Evolutionary conservation across 345 rosid species (phyloP), one percentile per base, ranked within the genome.

Genomic region (Adansonia digitata): DNA sequence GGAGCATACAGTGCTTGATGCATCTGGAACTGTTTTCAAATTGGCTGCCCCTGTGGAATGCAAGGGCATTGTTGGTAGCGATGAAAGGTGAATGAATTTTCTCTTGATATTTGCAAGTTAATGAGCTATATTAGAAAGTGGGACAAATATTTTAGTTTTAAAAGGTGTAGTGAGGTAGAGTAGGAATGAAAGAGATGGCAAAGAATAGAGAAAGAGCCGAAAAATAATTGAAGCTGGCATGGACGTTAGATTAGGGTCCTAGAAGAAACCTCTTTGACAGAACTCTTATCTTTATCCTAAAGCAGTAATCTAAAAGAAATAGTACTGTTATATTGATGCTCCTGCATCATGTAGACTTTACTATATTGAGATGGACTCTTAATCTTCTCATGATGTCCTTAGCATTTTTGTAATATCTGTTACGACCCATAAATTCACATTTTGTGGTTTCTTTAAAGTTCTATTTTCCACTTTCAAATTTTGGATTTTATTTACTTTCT

Each of bases 41-140:
- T 84, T 96, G 78, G 99, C 99, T 81, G 98, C 97, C 45, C 97
- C 98, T 0, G 99, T 96, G 73, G 99, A 96, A 86, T 93, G 98
- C 88, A 96, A 96, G 83, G 99, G 99, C 72, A 96, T 96, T 84
- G 95, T 96, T 77, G 99, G 98, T 72, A 89, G 97, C 78, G 99
- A 96, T 88, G 97, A 96, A 84, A 88, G 99, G 95, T 88, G 68
- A 78, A 72, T 79, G 70, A 69, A 57, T 15, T 1, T 66, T 76
- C 39, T 37, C 51, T 52, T 6, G 24, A 31, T 5, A 6, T 26
- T 52, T 53, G 7, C 71, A 17, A 49, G 24, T 51, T 35, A 0
- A 64, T 51, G 11, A 14, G 53, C 42, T n/a, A n/a, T n/a, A n/a
- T n/a, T n/a, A n/a, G n/a, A n/a, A n/a, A n/a, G n/a, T n/a, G n/a